Evolutionary conservation across 768 basidiomycete genomes (phyloP).

Genomic region (Termitomyces sp.): DNA sequence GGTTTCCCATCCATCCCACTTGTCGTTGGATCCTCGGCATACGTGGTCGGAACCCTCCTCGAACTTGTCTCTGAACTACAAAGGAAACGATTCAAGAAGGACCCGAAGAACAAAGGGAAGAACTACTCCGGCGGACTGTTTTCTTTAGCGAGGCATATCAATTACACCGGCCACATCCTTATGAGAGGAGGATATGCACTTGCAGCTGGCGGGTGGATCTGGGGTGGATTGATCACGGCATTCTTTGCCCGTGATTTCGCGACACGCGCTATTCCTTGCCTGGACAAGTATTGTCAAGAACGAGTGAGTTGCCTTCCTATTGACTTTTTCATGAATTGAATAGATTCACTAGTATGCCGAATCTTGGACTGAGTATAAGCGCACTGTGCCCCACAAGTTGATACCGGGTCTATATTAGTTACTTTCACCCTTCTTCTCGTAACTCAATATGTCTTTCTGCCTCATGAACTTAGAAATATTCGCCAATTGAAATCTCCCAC

Average conservation of each 20-base stretch:
- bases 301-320: background rate
- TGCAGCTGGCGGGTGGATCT: slow-evolving; percentile 8
- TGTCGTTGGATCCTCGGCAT: slow-evolving; percentile 12
- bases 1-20: slow-evolving; percentile 8
- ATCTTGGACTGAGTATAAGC: slow-evolving; percentile 5
- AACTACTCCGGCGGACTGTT: slow-evolving; percentile 17
- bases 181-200: slow-evolving; percentile 18
- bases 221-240: slow-evolving; percentile 1
- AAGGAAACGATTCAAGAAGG: slow-evolving; percentile 19
- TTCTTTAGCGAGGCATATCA: slow-evolving; percentile 19
- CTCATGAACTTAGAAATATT: background rate
- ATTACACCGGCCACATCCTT: slow-evolving; percentile 19
- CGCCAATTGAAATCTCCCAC: too few species aligned
- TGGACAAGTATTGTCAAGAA: slow-evolving; percentile 8
- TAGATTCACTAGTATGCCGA: background rate
- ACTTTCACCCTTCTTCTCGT: background rate
- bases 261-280: slow-evolving; percentile 1
- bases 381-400: slow-evolving; percentile 2
- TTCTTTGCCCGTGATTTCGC: slow-evolving; percentile 6
- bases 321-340: background rate
- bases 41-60: slow-evolving; percentile 10
- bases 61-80: slow-evolving; percentile 16
- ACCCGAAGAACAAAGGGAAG: slow-evolving; percentile 18
- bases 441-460: background rate
- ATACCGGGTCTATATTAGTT: slow-evolving; percentile 3